phyloP scores from a whole-genome alignment of 441 rosid genomes.

The Adansonia gregorii region DNA sequence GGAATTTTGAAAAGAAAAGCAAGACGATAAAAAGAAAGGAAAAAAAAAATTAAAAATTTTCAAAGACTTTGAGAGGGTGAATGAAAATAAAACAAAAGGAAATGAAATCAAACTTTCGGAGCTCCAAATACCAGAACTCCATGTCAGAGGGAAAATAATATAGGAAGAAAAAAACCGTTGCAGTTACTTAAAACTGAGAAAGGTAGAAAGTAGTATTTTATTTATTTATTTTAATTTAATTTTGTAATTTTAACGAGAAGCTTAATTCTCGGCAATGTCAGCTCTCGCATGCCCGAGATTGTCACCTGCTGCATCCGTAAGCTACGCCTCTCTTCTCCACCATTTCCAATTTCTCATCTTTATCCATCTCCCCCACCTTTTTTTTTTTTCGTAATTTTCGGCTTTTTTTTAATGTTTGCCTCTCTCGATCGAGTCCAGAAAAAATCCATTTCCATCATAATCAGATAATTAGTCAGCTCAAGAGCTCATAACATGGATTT shows the following conservation, averaged over 20 bases:
- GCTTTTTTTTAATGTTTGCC: background rate
- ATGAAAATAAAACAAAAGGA: background rate
- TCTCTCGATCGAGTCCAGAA: slow-evolving; percentile 7
- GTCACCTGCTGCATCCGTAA: slow-evolving; percentile 38
- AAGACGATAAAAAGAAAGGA: no score
- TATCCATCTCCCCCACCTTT: background rate
- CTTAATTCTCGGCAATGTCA: slow-evolving; percentile 54
- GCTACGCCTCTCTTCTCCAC: slow-evolving; percentile 33
- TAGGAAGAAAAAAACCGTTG: background rate
- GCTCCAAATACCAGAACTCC: background rate
- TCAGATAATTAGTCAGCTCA: background rate
- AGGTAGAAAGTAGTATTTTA: background rate
- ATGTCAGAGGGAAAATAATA: background rate
- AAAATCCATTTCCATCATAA: background rate
- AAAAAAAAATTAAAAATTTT: background rate
- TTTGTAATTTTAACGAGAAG: slow-evolving; percentile 27
- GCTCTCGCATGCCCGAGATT: slow-evolving; percentile 40
- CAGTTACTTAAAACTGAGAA: slow-evolving; percentile 13
- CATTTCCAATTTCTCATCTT: slow-evolving; percentile 26
- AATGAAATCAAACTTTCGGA: background rate
- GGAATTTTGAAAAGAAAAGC: no score
- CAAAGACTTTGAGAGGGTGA: background rate
- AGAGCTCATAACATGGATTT: slow-evolving; percentile 16
- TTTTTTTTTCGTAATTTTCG: background rate
- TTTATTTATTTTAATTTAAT: background rate